Evolutionary conservation across 2,329 filamentous ascomycete species (phyloP).

Genomic region (Calonectria crousiana): DNA sequence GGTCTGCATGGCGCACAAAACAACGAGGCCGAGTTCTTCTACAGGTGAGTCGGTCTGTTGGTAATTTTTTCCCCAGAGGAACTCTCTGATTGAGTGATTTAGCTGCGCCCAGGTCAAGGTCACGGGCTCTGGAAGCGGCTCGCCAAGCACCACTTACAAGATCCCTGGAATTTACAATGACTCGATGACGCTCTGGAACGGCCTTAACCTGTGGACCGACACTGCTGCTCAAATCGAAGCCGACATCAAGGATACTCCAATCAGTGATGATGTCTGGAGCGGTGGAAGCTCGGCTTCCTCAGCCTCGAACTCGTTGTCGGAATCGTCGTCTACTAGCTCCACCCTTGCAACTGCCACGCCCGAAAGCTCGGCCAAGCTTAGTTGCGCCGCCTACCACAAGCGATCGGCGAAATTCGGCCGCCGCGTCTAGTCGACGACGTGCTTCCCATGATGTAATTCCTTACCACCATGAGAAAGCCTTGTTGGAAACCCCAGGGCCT

Average conservation of each 20-base stretch:
- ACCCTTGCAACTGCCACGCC: background rate
- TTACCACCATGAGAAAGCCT: background rate
- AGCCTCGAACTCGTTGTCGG: background rate
- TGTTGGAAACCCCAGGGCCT: background rate
- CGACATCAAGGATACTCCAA: background rate
- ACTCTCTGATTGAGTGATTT: background rate
- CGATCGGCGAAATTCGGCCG: background rate
- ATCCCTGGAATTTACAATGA: slow-evolving; percentile 47
- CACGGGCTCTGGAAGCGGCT: slow-evolving; percentile 32
- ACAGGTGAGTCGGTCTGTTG: slow-evolving; percentile 3
- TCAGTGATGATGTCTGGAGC: background rate
- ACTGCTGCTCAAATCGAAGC: background rate
- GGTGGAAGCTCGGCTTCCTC: background rate
- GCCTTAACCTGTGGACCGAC: background rate
- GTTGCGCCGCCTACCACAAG: background rate
- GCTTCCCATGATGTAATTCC: background rate
- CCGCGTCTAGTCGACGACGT: background rate
- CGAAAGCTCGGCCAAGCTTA: background rate
- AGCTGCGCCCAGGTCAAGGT: slow-evolving; percentile 39
- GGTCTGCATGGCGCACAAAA: slow-evolving; percentile 42
- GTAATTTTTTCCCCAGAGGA: background rate
- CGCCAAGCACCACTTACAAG: slow-evolving; percentile 40
- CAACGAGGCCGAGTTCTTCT: slow-evolving; percentile 40
- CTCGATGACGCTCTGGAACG: slow-evolving; percentile 4
- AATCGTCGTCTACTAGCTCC: background rate